Conservation (phyloP, 139 green algal genomes). For the Haematococcus lacustris region DNA sequence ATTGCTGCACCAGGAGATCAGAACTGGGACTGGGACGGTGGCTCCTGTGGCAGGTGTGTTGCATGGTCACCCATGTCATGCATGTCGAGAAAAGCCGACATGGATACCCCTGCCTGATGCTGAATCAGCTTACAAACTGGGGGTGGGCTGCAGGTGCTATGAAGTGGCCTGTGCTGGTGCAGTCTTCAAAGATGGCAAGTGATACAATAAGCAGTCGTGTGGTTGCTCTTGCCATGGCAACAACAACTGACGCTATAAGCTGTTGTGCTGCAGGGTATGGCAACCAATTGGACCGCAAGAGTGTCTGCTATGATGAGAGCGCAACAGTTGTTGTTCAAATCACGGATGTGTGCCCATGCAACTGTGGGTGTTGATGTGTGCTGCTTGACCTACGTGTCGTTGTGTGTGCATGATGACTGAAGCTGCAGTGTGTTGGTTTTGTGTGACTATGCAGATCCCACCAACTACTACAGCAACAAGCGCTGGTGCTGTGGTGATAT, state of each 20-base stretch:
- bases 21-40: constrained; percentile 8
- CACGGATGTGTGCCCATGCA: constrained; percentile 35
- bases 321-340: constrained; percentile 32
- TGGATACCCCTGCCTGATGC: neutral
- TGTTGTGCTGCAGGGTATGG: constrained; percentile 11
- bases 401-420: neutral
- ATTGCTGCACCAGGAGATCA: neutral
- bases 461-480: neutral
- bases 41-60: neutral
- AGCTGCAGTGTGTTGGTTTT: no score
- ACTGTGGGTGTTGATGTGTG: constrained; percentile 5
- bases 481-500: constrained; percentile 20
- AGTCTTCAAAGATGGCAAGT: constrained; percentile 16
- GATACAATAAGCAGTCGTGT: neutral
- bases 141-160: constrained; percentile 10
- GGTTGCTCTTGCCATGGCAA: no score
- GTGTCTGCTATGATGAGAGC: constrained; percentile 18
- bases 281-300: constrained; percentile 12
- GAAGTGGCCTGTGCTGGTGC: constrained; percentile 18
- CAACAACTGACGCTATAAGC: neutral
- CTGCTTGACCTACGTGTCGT: neutral
- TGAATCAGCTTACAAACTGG: no score
- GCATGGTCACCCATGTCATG: neutral
- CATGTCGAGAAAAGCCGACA: neutral
- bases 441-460: neutral